Evolutionary conservation across 2,329 filamentous ascomycete genomes (phyloP).

Genomic region (Trichoderma semiorbis): DNA sequence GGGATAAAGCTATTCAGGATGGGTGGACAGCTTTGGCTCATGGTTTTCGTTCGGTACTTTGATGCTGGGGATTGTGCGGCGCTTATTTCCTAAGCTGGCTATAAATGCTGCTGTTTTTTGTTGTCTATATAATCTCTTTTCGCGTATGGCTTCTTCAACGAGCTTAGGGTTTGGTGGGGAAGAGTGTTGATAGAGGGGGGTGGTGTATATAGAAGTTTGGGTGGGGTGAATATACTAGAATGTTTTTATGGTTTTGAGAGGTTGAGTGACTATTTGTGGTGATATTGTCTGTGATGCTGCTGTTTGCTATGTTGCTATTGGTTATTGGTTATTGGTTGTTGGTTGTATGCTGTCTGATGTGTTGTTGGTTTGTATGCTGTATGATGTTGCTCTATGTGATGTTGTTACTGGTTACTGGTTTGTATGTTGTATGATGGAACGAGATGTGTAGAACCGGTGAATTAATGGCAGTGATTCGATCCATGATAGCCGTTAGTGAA

Average conservation of each 20-base stretch:
- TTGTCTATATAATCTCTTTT: neutral
- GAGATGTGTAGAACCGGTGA: neutral
- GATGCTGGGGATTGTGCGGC: neutral
- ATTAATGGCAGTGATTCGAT: neutral
- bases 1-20: neutral
- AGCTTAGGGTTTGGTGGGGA: neutral
- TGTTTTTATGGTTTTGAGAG: neutral
- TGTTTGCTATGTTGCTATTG: no score
- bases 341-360: no score
- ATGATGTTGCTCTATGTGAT: no score
- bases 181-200: neutral
- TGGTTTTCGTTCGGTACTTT: neutral
- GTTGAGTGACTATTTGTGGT: neutral
- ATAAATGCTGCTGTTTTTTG: neutral
- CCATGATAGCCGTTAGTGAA: neutral
- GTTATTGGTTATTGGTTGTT: no score
- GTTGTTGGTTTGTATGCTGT: no score
- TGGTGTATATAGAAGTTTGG: neutral
- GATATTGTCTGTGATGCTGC: no score
- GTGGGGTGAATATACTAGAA: neutral
- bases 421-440: neutral
- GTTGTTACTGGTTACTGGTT: neutral
- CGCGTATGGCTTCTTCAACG: neutral
- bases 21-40: neutral
- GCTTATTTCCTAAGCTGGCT: neutral